Base-by-base conservation (phyloP, 108 stramenopile genomes). In the Cyclotella baltica region DNA sequence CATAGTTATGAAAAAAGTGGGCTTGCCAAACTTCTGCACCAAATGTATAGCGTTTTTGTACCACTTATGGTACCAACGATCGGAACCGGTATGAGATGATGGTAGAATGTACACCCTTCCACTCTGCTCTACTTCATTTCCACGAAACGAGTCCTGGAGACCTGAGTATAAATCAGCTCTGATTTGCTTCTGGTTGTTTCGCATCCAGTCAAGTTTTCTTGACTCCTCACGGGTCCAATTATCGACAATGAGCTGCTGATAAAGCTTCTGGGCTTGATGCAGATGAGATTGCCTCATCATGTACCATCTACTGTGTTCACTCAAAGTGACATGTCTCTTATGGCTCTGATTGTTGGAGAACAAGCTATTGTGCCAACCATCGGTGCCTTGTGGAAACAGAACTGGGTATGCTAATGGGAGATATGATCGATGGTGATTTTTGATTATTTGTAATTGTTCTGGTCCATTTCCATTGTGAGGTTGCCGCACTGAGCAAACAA, bases 231-330 rank as follows among this genome's bases (percentile, higher is more conserved):
- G n/a, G n/a, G n/a, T n/a, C n/a, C n/a, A n/a, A n/a, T n/a, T n/a
- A n/a, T n/a, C n/a, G n/a, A n/a, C n/a, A n/a, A n/a, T n/a, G n/a
- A n/a, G n/a, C n/a, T n/a, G n/a, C n/a, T n/a, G n/a, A n/a, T n/a
- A n/a, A n/a, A n/a, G n/a, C n/a, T n/a, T n/a, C n/a, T n/a, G n/a
- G n/a, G n/a, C n/a, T n/a, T n/a, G n/a, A n/a, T n/a, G n/a, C n/a
- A n/a, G n/a, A n/a, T n/a, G n/a, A n/a, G n/a, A 34, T 13, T 25
- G 18, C 23, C 40, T 36, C 73, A 73, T 73, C 46, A 73, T 73
- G 40, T 47, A 35, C 35, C 29, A 73, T 27, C 43, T 28, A 20
- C 30, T 30, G 25, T 63, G 33, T 34, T 73, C 62, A 19, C 8
- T 10, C 8, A 52, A n/a, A 53, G 67, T 53, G 33, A 69, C 50